Evolutionary conservation across 2,329 filamentous ascomycete genomes (phyloP).

Genomic region (Colletotrichum sp.): DNA sequence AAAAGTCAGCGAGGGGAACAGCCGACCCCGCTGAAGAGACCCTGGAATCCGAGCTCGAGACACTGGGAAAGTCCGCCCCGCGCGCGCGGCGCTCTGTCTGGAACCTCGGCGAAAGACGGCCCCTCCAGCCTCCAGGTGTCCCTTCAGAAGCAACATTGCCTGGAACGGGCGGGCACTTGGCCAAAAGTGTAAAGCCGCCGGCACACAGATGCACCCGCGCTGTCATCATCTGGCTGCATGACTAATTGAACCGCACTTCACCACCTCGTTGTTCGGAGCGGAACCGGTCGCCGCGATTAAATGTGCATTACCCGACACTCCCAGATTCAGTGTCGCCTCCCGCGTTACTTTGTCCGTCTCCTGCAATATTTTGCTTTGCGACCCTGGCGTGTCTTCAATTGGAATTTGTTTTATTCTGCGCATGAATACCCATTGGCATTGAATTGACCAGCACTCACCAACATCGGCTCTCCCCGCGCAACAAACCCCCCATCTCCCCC

Average conservation of each 20-base stretch:
- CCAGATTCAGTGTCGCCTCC: not conserved
- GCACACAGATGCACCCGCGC: not conserved
- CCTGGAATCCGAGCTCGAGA: conserved; percentile 7
- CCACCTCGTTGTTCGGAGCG: conserved; percentile 13
- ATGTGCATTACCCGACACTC: not conserved
- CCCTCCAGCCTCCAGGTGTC: not conserved
- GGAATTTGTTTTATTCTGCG: not conserved
- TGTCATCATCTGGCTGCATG: conserved; percentile 11
- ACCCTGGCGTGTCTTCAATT: not conserved
- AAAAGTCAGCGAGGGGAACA: not conserved
- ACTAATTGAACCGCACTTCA: conserved; percentile 16
- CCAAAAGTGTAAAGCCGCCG: not conserved
- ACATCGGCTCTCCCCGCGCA: not conserved
- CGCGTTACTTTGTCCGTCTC: not conserved
- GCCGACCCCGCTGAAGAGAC: conserved; percentile 14
- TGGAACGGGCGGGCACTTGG: not conserved
- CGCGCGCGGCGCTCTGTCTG: conserved; percentile 1
- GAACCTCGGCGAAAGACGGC: conserved; percentile 19
- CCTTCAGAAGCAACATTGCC: not conserved
- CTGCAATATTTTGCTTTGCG: not conserved
- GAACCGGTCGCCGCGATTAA: conserved; percentile 13
- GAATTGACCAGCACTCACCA: not conserved
- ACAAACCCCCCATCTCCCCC: not conserved
- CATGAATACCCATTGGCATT: not conserved
- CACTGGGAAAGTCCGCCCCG: not conserved